Conservation (phyloP, 208 protist genomes). For the Tetramitus jugosus region DNA sequence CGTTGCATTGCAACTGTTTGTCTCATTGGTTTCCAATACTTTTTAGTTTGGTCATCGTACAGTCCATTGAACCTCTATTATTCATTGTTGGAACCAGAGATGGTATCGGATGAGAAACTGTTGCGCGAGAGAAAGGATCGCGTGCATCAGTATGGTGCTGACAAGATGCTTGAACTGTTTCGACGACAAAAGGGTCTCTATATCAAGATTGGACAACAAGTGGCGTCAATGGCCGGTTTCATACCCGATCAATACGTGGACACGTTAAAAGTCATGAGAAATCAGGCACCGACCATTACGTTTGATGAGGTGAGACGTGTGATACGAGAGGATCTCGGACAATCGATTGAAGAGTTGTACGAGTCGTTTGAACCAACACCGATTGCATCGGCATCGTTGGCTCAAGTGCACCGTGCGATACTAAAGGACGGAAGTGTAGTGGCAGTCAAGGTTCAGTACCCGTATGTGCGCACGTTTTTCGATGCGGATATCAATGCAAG, state of each 20-base stretch:
- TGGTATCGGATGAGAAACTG: background rate
- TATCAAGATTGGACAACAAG: constrained; percentile 45
- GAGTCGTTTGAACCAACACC: constrained; percentile 40
- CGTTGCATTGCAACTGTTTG: too few relatives aligned
- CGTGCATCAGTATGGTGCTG: background rate
- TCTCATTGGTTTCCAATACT: too few relatives aligned
- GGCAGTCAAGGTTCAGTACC: constrained; percentile 5
- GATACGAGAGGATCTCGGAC: constrained; percentile 40
- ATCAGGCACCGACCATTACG: constrained; percentile 33
- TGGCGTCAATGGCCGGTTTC: constrained; percentile 41
- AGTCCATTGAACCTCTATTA: too few relatives aligned
- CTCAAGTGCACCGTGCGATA: background rate
- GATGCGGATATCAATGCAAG: background rate
- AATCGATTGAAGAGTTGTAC: constrained; percentile 34
- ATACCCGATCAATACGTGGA: constrained; percentile 41
- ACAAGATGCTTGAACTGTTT: background rate
- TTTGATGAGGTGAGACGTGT: constrained; percentile 34
- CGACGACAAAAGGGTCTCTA: constrained; percentile 26
- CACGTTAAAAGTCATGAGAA: constrained; percentile 38
- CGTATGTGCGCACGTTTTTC: background rate
- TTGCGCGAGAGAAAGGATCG: background rate
- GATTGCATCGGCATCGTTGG: constrained; percentile 46
- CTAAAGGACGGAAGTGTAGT: background rate
- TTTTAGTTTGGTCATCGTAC: too few relatives aligned
- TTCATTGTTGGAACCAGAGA: background rate